Conservation (phyloP, 176 grass and related monocot species). For the Carex parvula region DNA sequence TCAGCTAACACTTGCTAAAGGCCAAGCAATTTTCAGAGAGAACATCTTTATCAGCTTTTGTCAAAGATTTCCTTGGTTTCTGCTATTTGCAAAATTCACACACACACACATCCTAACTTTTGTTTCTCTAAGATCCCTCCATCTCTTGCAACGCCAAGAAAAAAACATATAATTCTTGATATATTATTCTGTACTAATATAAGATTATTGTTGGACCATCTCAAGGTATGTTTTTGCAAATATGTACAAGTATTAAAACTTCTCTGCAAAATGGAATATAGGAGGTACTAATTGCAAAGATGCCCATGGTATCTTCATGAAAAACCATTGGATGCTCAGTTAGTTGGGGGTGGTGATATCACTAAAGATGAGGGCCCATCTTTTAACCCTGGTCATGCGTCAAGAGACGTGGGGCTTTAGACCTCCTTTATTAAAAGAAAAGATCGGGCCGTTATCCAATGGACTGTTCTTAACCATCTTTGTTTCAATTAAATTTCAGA, state of each 20-base stretch:
- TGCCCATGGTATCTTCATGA: too few relatives aligned
- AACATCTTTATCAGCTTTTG: background rate
- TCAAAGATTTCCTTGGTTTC: background rate
- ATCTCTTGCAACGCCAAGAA: too few relatives aligned
- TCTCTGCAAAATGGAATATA: too few relatives aligned
- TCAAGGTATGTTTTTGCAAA: background rate
- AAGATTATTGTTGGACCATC: too few relatives aligned
- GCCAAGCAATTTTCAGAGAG: background rate
- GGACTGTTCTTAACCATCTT: background rate
- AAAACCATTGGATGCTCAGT: too few relatives aligned
- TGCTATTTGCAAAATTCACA: background rate
- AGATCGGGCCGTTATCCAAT: background rate
- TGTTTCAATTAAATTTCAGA: conserved; percentile 11
- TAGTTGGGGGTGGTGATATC: too few relatives aligned
- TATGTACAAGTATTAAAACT: background rate
- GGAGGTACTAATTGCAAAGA: too few relatives aligned
- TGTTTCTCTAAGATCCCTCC: too few relatives aligned
- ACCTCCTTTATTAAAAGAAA: background rate
- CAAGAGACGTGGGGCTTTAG: background rate
- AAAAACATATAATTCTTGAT: too few relatives aligned
- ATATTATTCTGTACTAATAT: too few relatives aligned
- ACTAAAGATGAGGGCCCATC: background rate
- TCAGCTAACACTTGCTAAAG: background rate
- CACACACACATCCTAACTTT: too few relatives aligned
- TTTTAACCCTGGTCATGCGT: too few relatives aligned